A percentile compares a stretch with the other conserved stretches of the same genome.
Conservation (phyloP, 768 basidiomycete species). For the Calvatia gigantea region DNA sequence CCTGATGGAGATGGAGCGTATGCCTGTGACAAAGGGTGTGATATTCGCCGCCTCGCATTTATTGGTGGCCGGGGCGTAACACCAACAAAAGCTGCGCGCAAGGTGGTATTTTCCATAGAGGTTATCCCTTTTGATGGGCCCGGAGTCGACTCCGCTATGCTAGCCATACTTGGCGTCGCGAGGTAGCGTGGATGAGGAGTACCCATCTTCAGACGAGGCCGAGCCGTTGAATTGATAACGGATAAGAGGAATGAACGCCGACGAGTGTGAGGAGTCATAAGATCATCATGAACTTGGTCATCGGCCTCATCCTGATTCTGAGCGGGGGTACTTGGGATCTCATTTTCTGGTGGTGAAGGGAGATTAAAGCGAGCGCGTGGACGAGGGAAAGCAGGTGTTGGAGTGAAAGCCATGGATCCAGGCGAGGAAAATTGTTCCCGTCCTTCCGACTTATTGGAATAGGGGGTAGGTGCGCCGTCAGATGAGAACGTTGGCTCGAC, state of each 20-base stretch:
- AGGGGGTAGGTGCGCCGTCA: slow-evolving; percentile 46
- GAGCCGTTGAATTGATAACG: slow-evolving; percentile 78
- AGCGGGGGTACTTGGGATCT: slow-evolving; percentile 35
- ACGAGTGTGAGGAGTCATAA: slow-evolving; percentile 66
- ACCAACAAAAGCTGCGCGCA: slow-evolving; percentile 57
- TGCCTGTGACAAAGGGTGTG: slow-evolving; percentile 66
- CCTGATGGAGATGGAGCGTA: slow-evolving; percentile 33
- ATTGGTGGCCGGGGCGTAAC: slow-evolving; percentile 61
- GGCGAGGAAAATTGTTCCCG: slow-evolving; percentile 51
- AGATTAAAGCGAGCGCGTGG: slow-evolving; percentile 60
- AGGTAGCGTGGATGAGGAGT: slow-evolving; percentile 54
- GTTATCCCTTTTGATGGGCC: slow-evolving; percentile 17
- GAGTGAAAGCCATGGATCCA: slow-evolving; percentile 57
- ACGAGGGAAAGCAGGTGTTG: slow-evolving; percentile 63
- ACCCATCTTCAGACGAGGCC: slow-evolving; percentile 63
- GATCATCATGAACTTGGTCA: slow-evolving; percentile 34
- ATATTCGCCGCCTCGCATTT: slow-evolving; percentile 35
- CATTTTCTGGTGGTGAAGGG: slow-evolving; percentile 38
- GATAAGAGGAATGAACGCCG: slow-evolving; percentile 80
- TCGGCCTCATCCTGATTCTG: slow-evolving; percentile 22
- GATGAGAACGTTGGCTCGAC: slow-evolving; percentile 73
- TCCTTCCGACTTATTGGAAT: slow-evolving; percentile 31
- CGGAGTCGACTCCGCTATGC: slow-evolving; percentile 31
- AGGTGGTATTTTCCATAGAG: slow-evolving; percentile 23
- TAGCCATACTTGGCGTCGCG: slow-evolving; percentile 27